These are phyloP conservation scores for Sporothrix luriei DNA, from an alignment of 2,329 filamentous ascomycete species.

Conservation along the genomic window DNA sequence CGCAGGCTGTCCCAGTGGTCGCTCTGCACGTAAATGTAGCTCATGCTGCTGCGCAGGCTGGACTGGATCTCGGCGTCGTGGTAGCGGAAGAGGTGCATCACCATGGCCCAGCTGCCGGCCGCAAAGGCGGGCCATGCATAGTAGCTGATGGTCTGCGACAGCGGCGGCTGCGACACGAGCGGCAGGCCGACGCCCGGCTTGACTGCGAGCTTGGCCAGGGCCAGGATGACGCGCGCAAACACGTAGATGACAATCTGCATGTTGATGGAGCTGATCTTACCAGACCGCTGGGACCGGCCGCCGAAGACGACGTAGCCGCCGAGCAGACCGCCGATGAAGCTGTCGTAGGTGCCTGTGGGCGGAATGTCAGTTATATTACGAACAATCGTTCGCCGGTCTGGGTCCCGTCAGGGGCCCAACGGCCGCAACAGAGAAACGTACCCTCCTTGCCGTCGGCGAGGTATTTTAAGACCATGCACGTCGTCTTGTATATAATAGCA, in stretches of 20 bases:
- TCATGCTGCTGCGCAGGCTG: conserved; percentile 93
- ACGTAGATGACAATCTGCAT: conserved; percentile 99
- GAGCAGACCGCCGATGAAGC: conserved; percentile 80
- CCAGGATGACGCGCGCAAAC: conserved; percentile 86
- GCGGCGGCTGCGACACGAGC: conserved; percentile 52
- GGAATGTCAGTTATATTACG: too few species aligned
- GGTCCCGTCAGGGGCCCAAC: too few species aligned
- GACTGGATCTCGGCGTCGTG: conserved; percentile 89
- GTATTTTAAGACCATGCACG: conserved; percentile 73
- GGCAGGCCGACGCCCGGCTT: conserved; percentile 61
- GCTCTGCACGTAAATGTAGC: conserved; percentile 90
- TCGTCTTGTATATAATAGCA: conserved; percentile 84
- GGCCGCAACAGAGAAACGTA: conserved; percentile 35
- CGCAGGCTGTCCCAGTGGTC: conserved; percentile 85
- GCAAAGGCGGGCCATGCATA: conserved; percentile 94
- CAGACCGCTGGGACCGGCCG: conserved; percentile 60
- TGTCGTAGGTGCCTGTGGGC: conserved; percentile 71
- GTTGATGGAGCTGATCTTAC: conserved; percentile 76
- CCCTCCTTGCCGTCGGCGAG: conserved; percentile 64
- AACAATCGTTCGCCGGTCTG: too few species aligned
- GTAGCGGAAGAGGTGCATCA: conserved; percentile 95
- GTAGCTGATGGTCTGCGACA: conserved; percentile 57
- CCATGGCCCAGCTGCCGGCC: conserved; percentile 82
- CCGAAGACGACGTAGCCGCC: conserved; percentile 96
- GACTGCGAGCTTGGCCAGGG: conserved; percentile 79